Percentiles rank a stretch among this genome's conserved stretches.
Conservation (phyloP, 108 stramenopile genomes). For the Ochromonas danica region DNA sequence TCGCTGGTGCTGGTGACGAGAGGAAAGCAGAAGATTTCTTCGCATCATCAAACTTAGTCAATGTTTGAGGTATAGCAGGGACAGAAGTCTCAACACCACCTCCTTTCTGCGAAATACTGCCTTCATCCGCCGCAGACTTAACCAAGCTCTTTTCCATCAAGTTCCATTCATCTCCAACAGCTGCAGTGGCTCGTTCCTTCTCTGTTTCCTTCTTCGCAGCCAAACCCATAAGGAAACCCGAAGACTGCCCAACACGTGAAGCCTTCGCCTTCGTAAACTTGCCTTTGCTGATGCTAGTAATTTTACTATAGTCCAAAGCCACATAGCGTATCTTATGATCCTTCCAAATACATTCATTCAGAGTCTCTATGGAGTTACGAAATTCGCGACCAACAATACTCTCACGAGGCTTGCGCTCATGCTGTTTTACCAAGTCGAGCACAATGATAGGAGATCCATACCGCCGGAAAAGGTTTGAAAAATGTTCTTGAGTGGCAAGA, state of each 20-base stretch:
- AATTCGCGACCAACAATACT: slow-evolving; percentile 89
- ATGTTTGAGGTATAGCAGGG: background rate
- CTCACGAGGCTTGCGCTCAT: slow-evolving; percentile 85
- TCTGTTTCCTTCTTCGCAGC: background rate
- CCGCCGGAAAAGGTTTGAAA: slow-evolving; percentile 83
- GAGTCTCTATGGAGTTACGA: slow-evolving; percentile 82
- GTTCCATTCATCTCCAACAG: slow-evolving; percentile 28
- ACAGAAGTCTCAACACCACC: background rate
- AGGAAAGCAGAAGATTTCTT: background rate
- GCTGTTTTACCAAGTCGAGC: slow-evolving; percentile 87
- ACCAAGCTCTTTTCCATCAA: slow-evolving; percentile 8
- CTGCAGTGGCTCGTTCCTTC: slow-evolving; percentile 23
- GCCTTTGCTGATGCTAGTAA: slow-evolving; percentile 43
- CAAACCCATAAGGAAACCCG: background rate
- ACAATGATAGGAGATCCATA: slow-evolving; percentile 87
- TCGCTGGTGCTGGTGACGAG: background rate
- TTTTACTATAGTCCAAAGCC: slow-evolving; percentile 82
- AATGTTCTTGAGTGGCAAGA: slow-evolving; percentile 82
- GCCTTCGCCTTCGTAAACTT: background rate
- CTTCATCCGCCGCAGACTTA: background rate
- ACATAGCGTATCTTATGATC: slow-evolving; percentile 79
- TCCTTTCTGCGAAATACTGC: background rate
- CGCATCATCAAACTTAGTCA: background rate
- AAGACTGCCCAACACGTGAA: background rate
- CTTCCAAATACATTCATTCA: slow-evolving; percentile 83